These are phyloP conservation scores for Moricandia moricandioides DNA, from an alignment of 345 rosid genomes.

Conservation along the genomic window DNA sequence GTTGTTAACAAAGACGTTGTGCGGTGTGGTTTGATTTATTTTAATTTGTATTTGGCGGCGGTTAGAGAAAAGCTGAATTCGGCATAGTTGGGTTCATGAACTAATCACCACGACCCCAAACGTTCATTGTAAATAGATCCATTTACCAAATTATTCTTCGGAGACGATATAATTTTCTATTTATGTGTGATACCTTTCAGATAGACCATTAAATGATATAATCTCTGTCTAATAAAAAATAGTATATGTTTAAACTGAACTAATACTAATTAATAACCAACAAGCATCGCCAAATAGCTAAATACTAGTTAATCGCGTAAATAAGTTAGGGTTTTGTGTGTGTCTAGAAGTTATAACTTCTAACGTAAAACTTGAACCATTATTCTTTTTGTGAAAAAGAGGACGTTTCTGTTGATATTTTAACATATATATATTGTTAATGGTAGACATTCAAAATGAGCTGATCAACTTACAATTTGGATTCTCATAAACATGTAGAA, in stretches of 20 bases:
- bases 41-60: conserved; percentile 27
- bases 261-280: not conserved
- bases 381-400: not conserved
- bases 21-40: conserved; percentile 8
- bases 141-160: conserved; percentile 24
- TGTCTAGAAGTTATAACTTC: too few species aligned
- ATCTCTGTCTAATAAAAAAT: not conserved
- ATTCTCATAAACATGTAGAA: not conserved
- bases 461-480: not conserved
- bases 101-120: conserved; percentile 24
- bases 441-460: not conserved
- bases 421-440: not conserved
- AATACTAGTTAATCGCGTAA: too few species aligned
- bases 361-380: not conserved
- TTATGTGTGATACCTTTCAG: conserved; percentile 12
- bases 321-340: too few species aligned
- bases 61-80: conserved; percentile 31
- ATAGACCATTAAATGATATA: not conserved
- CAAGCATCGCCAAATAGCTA: not conserved
- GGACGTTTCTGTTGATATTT: not conserved
- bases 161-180: conserved; percentile 1
- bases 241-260: not conserved
- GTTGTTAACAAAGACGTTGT: conserved; percentile 10
- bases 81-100: conserved; percentile 38
- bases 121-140: conserved; percentile 20